Base-by-base conservation (phyloP, 139 green algal species). In the Chlamydomonas eustigma region DNA sequence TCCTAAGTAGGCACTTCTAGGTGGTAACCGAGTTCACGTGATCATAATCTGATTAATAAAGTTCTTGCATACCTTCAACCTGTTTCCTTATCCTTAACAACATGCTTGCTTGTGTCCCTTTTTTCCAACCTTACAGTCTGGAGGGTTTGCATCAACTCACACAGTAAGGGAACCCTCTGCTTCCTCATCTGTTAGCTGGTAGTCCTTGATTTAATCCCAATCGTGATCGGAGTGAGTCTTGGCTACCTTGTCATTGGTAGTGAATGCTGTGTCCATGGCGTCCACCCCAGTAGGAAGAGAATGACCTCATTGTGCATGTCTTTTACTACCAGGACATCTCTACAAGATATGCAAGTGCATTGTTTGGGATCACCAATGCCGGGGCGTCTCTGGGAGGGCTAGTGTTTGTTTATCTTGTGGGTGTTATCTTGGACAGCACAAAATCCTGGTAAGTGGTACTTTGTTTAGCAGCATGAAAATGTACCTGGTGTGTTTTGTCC, bases 301-400 rank as follows among this genome's bases (percentile, higher is more conserved):
- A 76, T 25, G 88, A 82, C 3, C 91, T 91, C 22, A 93, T 94
- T 72, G 91, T 86, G n/a, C n/a, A n/a, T n/a, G n/a, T n/a, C n/a
- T n/a, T n/a, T 34, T 81, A 68, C 73, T 94, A 92, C 68, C 88
- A 93, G 80, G 91, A 96, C 81, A 90, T 96, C 24, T 76, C 80
- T 24, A 81, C 78, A 3, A 75, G 79, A 31, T 91, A 90, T 70
- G 86, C 85, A 1, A 79, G 81, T n/a, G 84, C 91, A 38, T 74
- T 95, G 18, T 95, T 93, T 78, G 91, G 91, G 51, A 84, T 94
- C 28, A 91, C 87, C 31, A 96, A 96, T 72, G 91, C 88, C 0
- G 64, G 85, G 0, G 84, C 84, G 28, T 86, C 65, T 69, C 68
- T 94, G 38, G 81, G 82, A 1, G 92, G 90, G 35, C 88, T 82